These are phyloP conservation scores for Lepidopterella palustris DNA, from an alignment of 495 filamentous ascomycete genomes.

Conservation along the genomic window DNA sequence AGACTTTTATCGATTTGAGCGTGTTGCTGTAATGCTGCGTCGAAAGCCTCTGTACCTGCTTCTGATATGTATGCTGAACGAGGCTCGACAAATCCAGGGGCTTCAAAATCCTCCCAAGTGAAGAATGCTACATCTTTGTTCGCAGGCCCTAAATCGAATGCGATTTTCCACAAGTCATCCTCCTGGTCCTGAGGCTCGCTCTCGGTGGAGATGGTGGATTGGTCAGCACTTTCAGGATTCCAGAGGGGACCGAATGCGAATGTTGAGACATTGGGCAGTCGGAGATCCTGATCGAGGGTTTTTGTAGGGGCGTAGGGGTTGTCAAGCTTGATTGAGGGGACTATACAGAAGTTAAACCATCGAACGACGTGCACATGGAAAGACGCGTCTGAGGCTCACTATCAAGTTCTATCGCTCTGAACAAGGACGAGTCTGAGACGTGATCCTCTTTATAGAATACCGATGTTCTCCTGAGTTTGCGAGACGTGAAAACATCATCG, in stretches of 20 bases:
- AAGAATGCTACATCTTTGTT: slow-evolving; percentile 45
- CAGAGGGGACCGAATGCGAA: slow-evolving; percentile 30
- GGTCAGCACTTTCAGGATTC: slow-evolving; percentile 20
- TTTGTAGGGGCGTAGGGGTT: slow-evolving; percentile 33
- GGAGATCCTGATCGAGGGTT: slow-evolving; percentile 26
- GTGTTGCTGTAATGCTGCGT: slow-evolving; percentile 45
- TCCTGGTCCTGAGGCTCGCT: slow-evolving; percentile 16
- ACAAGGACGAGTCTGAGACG: slow-evolving; percentile 20
- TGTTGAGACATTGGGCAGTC: slow-evolving; percentile 28
- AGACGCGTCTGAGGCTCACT: slow-evolving; percentile 23
- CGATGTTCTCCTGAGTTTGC: slow-evolving; percentile 21
- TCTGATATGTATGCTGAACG: slow-evolving; percentile 67
- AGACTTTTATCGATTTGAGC: slow-evolving; percentile 1
- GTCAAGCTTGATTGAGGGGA: slow-evolving; percentile 28
- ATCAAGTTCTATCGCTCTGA: slow-evolving; percentile 25
- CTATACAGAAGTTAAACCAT: slow-evolving; percentile 15
- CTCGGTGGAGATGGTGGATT: slow-evolving; percentile 18
- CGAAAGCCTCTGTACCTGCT: slow-evolving; percentile 64
- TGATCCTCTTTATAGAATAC: slow-evolving; percentile 13
- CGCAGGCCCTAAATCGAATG: slow-evolving; percentile 34
- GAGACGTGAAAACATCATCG: slow-evolving; percentile 15
- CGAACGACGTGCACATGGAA: slow-evolving; percentile 15
- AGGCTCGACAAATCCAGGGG: slow-evolving; percentile 38
- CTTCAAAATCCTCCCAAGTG: slow-evolving; percentile 63
- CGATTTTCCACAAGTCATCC: slow-evolving; percentile 31